Evolutionary conservation across 176 grass and related monocot genomes (phyloP), one percentile per base, ranked within the genome.

Genomic region (Stipa capillata): DNA sequence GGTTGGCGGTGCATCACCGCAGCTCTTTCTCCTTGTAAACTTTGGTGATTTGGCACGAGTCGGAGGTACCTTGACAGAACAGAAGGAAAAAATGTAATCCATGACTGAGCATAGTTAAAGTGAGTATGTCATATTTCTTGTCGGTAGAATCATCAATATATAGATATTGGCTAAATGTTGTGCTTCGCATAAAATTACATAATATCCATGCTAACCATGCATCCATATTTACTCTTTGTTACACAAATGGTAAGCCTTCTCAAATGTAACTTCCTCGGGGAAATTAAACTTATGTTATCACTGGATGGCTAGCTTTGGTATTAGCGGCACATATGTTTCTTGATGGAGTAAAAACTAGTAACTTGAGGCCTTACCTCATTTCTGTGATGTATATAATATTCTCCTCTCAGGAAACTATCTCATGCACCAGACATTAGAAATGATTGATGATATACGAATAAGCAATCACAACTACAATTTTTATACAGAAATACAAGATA

Each of bases 21-120:
- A 88, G 73, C 94, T 97, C 87, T 86, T 94, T 66, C 94, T 88
- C 85, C 94, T 88, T 31, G 91, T 90, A 65, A 97, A 85, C 49
- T 94, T 97, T 1, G 94, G 94, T 9, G 94, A 97, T 88, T 86
- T 90, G 62, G 94, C 94, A 80, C 94, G 94, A 71, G 94, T 97
- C 76, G 91, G 89, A 84, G 94, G 89, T 32, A 90, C 91, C 94
- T 97, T 92, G 31, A 89, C 32, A 78, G 9, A 80, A 71, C 12
- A 85, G n/a, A 1, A 83, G 58, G 14, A 10, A 82, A 71, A 61
- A 71, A 15, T 27, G 23, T 51, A 36, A 69, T 45, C 8, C 42
- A 32, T 51, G 49, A 33, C 25, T 52, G 27, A 60, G 45, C 6
- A 45, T 66, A 65, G 4, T 41, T n/a, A 24, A 81, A 54, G 45